Evolutionary conservation across 805 yeast species (phyloP).

Genomic region (Candida stauntonica): DNA sequence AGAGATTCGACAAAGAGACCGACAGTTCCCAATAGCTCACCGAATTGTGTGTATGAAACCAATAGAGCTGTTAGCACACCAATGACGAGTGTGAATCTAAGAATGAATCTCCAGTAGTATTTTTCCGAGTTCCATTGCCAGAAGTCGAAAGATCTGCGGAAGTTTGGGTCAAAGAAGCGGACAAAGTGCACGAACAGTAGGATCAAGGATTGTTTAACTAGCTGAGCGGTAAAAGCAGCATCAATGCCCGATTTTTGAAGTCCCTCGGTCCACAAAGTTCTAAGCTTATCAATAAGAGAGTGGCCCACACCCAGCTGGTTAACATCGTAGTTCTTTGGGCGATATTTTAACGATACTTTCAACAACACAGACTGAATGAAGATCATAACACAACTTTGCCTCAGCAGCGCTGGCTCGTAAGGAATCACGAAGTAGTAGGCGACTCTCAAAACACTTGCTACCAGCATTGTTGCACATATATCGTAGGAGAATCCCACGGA

Average conservation of each 20-base stretch:
- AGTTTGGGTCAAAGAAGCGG: slow-evolving; percentile 67
- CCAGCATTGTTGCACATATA: slow-evolving; percentile 86
- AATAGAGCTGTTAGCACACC: slow-evolving; percentile 37
- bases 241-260: slow-evolving; percentile 2
- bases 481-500: slow-evolving; percentile 86
- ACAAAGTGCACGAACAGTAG: slow-evolving; percentile 36
- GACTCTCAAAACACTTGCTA: slow-evolving; percentile 69
- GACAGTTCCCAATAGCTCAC: slow-evolving; percentile 50
- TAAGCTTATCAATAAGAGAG: slow-evolving; percentile 4
- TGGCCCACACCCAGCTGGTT: slow-evolving; percentile 31
- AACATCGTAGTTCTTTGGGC: slow-evolving; percentile 42
- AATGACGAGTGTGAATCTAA: slow-evolving; percentile 18
- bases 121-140: slow-evolving; percentile 81
- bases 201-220: slow-evolving; percentile 12
- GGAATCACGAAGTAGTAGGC: slow-evolving; percentile 77
- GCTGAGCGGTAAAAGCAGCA: slow-evolving; percentile 8
- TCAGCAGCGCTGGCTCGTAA: slow-evolving; percentile 69
- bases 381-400: slow-evolving; percentile 86
- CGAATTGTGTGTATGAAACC: slow-evolving; percentile 34
- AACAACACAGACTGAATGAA: slow-evolving; percentile 65
- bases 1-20: slow-evolving; percentile 71
- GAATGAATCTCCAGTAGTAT: slow-evolving; percentile 61
- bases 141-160: slow-evolving; percentile 57
- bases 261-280: slow-evolving; percentile 4
- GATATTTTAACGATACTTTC: slow-evolving; percentile 54